phyloP scores from a whole-genome alignment of 2,329 filamentous ascomycete species.

The Trichoderma polysporum region DNA sequence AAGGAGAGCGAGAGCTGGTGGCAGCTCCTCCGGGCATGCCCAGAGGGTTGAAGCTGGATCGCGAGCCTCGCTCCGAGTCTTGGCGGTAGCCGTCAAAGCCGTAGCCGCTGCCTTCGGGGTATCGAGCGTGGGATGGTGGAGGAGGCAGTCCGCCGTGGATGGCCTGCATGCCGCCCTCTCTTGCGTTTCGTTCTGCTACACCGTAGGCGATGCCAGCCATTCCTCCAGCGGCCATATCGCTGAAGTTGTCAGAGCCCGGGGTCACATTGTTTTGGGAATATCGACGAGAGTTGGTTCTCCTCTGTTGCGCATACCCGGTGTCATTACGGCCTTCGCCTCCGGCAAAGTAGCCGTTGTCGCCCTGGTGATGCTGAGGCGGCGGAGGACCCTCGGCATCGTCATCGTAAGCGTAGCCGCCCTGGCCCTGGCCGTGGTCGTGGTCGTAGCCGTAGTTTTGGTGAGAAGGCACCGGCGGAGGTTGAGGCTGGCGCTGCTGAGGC shows the following conservation, averaged over 20 bases:
- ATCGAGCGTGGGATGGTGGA: constrained; percentile 38
- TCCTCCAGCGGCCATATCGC: constrained; percentile 61
- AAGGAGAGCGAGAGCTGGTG: constrained; percentile 42
- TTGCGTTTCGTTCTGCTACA: constrained; percentile 63
- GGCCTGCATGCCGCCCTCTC: constrained; percentile 65
- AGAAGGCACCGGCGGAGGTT: background rate
- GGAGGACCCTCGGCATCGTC: background rate
- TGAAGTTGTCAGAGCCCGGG: constrained; percentile 67
- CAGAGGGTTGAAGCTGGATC: too few species aligned
- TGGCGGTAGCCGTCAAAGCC: background rate
- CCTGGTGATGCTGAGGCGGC: background rate
- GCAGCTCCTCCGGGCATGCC: constrained; percentile 35
- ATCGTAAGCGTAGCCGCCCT: too few species aligned
- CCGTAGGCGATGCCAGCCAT: constrained; percentile 67
- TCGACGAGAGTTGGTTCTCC: background rate
- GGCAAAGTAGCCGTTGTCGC: background rate
- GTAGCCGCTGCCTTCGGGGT: constrained; percentile 22
- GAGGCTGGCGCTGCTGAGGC: constrained; percentile 8
- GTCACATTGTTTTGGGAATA: constrained; percentile 44
- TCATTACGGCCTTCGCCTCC: constrained; percentile 6
- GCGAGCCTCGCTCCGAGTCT: constrained; percentile 27
- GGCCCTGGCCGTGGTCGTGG: too few species aligned
- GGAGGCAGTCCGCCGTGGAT: constrained; percentile 46
- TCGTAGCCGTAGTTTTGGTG: constrained; percentile 13
- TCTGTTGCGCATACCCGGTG: constrained; percentile 11